Evolutionary conservation across 768 basidiomycete species (phyloP).

Genomic region (Trametes cubensis): DNA sequence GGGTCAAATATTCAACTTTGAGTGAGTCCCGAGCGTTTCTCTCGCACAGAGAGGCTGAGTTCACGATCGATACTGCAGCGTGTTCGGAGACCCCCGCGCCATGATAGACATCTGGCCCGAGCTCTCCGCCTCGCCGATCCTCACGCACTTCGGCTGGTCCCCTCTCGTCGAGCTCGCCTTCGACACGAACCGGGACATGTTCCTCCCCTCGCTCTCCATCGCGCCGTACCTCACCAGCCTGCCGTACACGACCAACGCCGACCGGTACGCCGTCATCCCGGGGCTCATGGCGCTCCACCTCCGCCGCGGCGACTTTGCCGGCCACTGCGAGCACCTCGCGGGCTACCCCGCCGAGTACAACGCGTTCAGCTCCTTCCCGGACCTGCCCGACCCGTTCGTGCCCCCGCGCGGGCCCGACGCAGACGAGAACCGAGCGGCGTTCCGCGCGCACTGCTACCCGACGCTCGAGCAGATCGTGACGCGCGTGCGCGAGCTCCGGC

Average conservation of each 20-base stretch:
- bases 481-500: slow-evolving; percentile 38
- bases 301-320: slow-evolving; percentile 56
- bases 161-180: slow-evolving; percentile 50
- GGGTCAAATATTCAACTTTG: slow-evolving; percentile 24
- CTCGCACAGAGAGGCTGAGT: not conserved
- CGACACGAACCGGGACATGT: slow-evolving; percentile 26
- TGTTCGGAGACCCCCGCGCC: slow-evolving; percentile 27
- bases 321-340: slow-evolving; percentile 49
- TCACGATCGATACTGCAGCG: slow-evolving; percentile 1
- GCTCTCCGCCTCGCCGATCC: slow-evolving; percentile 51
- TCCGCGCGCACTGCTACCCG: slow-evolving; percentile 59
- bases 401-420: slow-evolving; percentile 30
- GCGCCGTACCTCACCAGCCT: slow-evolving; percentile 6
- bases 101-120: slow-evolving; percentile 42
- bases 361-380: slow-evolving; percentile 58
- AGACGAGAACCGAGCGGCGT: slow-evolving; percentile 31
- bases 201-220: slow-evolving; percentile 14
- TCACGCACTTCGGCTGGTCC: slow-evolving; percentile 56
- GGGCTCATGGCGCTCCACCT: slow-evolving; percentile 61
- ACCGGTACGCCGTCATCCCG: slow-evolving; percentile 39
- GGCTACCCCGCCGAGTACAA: slow-evolving; percentile 45
- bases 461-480: slow-evolving; percentile 51
- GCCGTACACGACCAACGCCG: slow-evolving; percentile 8
- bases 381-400: slow-evolving; percentile 51
- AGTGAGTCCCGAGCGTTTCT: slow-evolving; percentile 2